Evolutionary conservation across 2,329 filamentous ascomycete genomes (phyloP).

Genomic region (Trichoderma polysporum): DNA sequence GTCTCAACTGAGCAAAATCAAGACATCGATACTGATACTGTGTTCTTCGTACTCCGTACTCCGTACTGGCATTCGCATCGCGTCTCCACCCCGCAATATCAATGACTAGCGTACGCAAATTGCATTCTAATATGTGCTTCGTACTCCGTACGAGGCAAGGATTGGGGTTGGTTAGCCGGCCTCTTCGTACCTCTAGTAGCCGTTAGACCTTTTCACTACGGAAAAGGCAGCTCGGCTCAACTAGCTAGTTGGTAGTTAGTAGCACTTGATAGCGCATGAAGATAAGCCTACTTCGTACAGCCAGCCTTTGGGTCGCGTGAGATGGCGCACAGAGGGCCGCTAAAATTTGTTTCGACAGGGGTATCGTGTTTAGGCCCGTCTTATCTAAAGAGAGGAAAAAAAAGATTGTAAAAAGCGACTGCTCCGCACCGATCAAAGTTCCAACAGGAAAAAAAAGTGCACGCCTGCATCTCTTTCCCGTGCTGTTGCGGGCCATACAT

Average conservation of each 20-base stretch:
- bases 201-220: neutral
- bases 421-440: neutral
- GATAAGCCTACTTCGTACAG: neutral
- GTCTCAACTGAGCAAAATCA: neutral
- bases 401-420: neutral
- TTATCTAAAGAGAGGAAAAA: slow-evolving; percentile 1
- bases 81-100: slow-evolving; percentile 6
- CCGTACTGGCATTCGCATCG: neutral
- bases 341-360: neutral
- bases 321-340: neutral
- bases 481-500: neutral
- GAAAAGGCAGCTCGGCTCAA: neutral
- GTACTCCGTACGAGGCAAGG: neutral
- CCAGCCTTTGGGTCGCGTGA: slow-evolving; percentile 2
- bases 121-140: neutral
- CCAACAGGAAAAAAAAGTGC: neutral
- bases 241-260: neutral
- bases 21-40: neutral
- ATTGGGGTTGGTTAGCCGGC: neutral
- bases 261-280: neutral
- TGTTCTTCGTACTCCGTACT: neutral
- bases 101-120: neutral
- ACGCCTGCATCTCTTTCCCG: neutral
- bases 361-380: neutral
- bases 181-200: neutral